phyloP scores from a whole-genome alignment of 2,329 filamentous ascomycete species.

The Apiospora saccharicola region DNA sequence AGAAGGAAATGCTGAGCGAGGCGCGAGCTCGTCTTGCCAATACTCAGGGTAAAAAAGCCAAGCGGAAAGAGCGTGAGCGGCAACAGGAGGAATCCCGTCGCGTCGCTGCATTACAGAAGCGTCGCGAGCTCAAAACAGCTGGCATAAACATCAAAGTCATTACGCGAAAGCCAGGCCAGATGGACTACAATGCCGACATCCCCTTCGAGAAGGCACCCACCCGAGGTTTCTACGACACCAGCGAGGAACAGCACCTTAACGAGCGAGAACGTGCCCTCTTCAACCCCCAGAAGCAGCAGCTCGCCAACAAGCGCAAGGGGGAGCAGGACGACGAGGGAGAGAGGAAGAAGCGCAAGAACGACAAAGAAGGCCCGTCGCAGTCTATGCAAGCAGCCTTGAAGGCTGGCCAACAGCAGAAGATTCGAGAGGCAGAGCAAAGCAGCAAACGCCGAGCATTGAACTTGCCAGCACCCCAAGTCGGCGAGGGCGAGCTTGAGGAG shows the following conservation, averaged over 20 bases:
- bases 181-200: constrained; percentile 99
- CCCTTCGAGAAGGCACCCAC: constrained; percentile 94
- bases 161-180: constrained; percentile 91
- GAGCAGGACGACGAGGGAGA: constrained; percentile 84
- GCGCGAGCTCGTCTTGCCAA: constrained; percentile 95
- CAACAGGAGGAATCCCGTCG: constrained; percentile 94
- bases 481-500: constrained; percentile 91
- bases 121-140: constrained; percentile 94
- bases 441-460: constrained; percentile 88
- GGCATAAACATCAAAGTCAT: constrained; percentile 98
- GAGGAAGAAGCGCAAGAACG: constrained; percentile 86
- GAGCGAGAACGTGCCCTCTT: constrained; percentile 85
- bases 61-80: constrained; percentile 93
- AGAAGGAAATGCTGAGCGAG: constrained; percentile 99
- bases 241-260: constrained; percentile 80
- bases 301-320: constrained; percentile 91
- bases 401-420: constrained; percentile 92
- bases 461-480: constrained; percentile 88
- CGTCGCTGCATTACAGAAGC: constrained; percentile 90
- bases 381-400: constrained; percentile 88
- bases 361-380: constrained; percentile 80
- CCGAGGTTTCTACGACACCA: constrained; percentile 91
- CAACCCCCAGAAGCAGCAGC: constrained; percentile 90
- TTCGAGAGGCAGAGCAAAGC: constrained; percentile 95
- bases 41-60: constrained; percentile 98